phyloP scores from a whole-genome alignment of 768 basidiomycete genomes.

The Suillus paluster region DNA sequence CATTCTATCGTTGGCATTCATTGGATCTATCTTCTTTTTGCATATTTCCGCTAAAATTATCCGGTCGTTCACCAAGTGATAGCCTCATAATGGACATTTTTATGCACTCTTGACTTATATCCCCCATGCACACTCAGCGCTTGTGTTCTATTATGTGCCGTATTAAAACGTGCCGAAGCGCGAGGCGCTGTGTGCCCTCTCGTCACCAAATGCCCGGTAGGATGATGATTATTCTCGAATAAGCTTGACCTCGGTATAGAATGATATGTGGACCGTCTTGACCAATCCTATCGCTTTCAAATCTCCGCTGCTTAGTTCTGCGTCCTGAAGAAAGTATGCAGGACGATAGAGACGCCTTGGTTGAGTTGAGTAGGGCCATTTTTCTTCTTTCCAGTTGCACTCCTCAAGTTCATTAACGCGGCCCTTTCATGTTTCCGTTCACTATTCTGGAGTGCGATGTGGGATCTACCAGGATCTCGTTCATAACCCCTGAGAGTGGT shows the following conservation, averaged over 20 bases:
- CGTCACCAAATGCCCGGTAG: background rate
- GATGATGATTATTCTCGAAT: background rate
- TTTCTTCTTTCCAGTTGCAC: background rate
- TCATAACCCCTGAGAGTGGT: background rate
- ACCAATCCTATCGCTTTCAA: background rate
- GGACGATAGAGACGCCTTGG: background rate
- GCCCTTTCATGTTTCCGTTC: background rate
- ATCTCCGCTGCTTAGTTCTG: background rate
- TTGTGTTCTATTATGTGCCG: background rate
- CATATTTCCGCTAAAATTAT: conserved; percentile 97
- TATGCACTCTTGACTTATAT: conserved; percentile 4
- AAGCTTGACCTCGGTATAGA: background rate
- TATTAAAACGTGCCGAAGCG: background rate
- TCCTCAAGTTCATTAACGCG: background rate
- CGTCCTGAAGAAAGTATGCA: background rate
- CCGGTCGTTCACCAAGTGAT: conserved; percentile 84
- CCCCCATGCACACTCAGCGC: background rate
- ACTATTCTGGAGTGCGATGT: background rate
- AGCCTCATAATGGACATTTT: conserved; percentile 14
- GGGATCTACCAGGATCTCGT: background rate
- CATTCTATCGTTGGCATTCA: conserved; percentile 94
- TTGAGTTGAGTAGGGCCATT: background rate
- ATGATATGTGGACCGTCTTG: background rate
- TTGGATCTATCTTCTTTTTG: conserved; percentile 98
- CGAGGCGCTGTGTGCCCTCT: background rate